Percentiles rank a stretch among this genome's conserved stretches.
phyloP scores from a whole-genome alignment of 2,329 filamentous ascomycete genomes.

The Hirsutella minnesotensis region DNA sequence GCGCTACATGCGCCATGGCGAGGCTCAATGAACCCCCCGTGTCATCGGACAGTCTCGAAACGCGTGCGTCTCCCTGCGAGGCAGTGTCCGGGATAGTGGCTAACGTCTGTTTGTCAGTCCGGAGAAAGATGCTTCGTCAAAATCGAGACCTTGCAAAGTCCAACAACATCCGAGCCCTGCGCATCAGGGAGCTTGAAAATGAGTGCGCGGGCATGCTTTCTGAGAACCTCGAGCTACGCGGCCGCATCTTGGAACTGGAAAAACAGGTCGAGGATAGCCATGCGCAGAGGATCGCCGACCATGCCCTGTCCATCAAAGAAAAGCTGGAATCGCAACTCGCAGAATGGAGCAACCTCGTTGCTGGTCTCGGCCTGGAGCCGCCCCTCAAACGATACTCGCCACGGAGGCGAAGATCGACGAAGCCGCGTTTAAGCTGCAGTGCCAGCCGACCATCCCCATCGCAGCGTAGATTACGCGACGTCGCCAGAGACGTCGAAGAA shows the following conservation, averaged over 20 bases:
- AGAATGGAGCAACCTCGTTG: slow-evolving; percentile 57
- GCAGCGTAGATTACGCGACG: slow-evolving; percentile 43
- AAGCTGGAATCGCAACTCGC: slow-evolving; percentile 61
- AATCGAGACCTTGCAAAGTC: slow-evolving; percentile 73
- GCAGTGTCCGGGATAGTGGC: too few species aligned
- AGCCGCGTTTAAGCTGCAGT: slow-evolving; percentile 28
- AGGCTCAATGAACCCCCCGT: slow-evolving; percentile 64
- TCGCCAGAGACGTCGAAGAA: slow-evolving; percentile 42
- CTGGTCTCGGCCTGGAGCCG: slow-evolving; percentile 50
- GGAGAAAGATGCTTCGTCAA: slow-evolving; percentile 68
- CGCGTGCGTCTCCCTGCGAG: slow-evolving; percentile 53
- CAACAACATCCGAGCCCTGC: slow-evolving; percentile 66
- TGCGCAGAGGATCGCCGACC: slow-evolving; percentile 47
- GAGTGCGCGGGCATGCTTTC: slow-evolving; percentile 63
- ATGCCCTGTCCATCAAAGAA: slow-evolving; percentile 56
- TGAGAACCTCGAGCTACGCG: slow-evolving; percentile 65
- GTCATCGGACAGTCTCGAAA: slow-evolving; percentile 59
- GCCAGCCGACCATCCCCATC: slow-evolving; percentile 33
- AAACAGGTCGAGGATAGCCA: slow-evolving; percentile 52
- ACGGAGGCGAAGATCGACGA: slow-evolving; percentile 26
- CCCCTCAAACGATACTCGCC: slow-evolving; percentile 36
- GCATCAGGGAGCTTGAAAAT: slow-evolving; percentile 65
- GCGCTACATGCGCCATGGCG: slow-evolving; percentile 50
- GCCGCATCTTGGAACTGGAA: slow-evolving; percentile 59
- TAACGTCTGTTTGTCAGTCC: slow-evolving; percentile 39